A percentile compares a stretch with the other conserved stretches of the same genome.
Conservation (phyloP, 2,329 filamentous ascomycete species). For the Thelonectria discophora region DNA sequence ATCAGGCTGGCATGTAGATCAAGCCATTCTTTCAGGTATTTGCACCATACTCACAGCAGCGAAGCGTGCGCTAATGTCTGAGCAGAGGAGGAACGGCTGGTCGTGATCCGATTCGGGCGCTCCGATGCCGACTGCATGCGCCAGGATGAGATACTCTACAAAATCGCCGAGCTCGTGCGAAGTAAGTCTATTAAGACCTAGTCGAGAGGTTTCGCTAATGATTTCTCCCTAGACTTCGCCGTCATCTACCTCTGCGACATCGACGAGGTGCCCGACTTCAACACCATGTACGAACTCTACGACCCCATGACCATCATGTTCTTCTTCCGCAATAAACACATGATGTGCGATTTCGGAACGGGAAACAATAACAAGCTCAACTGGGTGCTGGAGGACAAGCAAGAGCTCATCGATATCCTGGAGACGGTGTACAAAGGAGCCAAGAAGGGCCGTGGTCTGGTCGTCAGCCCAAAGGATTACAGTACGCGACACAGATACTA, state of each 20-base stretch:
- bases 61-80: neutral
- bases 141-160: conserved; percentile 93
- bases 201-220: neutral
- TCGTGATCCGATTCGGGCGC: conserved; percentile 92
- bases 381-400: conserved; percentile 94
- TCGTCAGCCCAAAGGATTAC: conserved; percentile 87
- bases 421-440: conserved; percentile 98
- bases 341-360: conserved; percentile 98
- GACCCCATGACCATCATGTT: conserved; percentile 95
- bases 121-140: conserved; percentile 76
- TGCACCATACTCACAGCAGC: neutral
- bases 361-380: conserved; percentile 99
- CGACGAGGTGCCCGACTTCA: conserved; percentile 91
- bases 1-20: conserved; percentile 97
- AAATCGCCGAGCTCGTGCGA: conserved; percentile 91
- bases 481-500: conserved; percentile 41
- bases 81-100: conserved; percentile 85
- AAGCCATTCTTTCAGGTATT: conserved; percentile 74
- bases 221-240: conserved; percentile 66
- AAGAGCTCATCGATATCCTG: conserved; percentile 97
- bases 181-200: conserved; percentile 47
- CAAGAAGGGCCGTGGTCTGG: conserved; percentile 95
- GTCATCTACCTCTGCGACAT: conserved; percentile 95
- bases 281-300: conserved; percentile 93
- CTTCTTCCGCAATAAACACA: conserved; percentile 98